Percentiles rank a stretch among this genome's conserved stretches.
Evolutionary conservation across 2,329 filamentous ascomycete genomes (phyloP).

Genomic region (Colletotrichum falcatum): DNA sequence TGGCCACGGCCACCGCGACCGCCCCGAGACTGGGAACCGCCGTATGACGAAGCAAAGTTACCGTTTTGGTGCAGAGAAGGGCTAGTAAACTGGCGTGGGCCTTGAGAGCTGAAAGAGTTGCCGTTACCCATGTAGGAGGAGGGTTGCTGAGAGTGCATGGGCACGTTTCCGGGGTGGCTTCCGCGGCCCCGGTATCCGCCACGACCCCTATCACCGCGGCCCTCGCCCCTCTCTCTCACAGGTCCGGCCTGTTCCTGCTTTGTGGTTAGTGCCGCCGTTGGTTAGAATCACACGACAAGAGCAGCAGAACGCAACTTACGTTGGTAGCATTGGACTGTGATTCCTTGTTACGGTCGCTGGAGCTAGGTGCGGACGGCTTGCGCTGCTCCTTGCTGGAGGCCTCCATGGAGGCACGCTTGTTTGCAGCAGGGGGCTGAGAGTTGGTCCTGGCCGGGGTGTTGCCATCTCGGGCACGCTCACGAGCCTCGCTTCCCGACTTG

Average conservation of each 20-base stretch:
- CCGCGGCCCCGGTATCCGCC: constrained; percentile 61
- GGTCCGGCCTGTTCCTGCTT: constrained; percentile 45
- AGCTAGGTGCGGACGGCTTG: constrained; percentile 53
- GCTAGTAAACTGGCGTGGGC: constrained; percentile 54
- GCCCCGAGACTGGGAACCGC: constrained; percentile 34
- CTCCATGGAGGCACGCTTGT: constrained; percentile 62
- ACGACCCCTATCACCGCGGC: constrained; percentile 56
- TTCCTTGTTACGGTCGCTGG: constrained; percentile 51
- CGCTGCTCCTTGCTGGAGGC: constrained; percentile 58
- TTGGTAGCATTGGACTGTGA: constrained; percentile 29
- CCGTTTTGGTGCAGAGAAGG: constrained; percentile 56
- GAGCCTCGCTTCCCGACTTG: constrained; percentile 50
- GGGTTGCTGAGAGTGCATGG: constrained; percentile 53
- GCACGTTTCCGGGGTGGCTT: constrained; percentile 51
- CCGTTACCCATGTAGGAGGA: constrained; percentile 51
- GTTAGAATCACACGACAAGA: constrained; percentile 31
- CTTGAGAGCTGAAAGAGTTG: constrained; percentile 46
- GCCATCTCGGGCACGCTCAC: constrained; percentile 53
- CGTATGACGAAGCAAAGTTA: constrained; percentile 33
- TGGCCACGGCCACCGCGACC: constrained; percentile 38
- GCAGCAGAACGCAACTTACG: constrained; percentile 13
- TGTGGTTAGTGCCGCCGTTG: constrained; percentile 38
- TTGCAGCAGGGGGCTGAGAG: constrained; percentile 50
- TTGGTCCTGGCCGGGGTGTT: constrained; percentile 51
- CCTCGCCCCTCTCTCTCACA: constrained; percentile 48